These are phyloP conservation scores for Eucalyptus curtisii DNA, from an alignment of 345 rosid species.

Conservation along the genomic window DNA sequence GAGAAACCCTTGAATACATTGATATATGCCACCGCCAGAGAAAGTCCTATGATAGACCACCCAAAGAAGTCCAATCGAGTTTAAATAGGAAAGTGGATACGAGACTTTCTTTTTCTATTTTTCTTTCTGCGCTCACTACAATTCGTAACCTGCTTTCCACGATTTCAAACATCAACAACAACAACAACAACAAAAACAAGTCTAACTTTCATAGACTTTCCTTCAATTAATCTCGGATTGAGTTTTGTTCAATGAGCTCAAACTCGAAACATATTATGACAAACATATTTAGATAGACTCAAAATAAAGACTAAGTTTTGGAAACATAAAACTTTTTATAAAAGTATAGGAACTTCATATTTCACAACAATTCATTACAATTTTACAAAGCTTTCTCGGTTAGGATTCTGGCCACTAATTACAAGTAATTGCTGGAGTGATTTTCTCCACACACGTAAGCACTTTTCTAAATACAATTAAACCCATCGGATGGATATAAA, in stretches of 20 bases:
- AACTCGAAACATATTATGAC: neutral
- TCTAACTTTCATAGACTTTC: neutral
- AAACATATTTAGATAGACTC: neutral
- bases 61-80: neutral
- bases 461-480: neutral
- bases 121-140: neutral
- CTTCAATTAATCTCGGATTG: neutral
- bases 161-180: neutral
- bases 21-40: neutral
- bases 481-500: neutral
- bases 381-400: neutral
- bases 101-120: neutral
- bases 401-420: neutral
- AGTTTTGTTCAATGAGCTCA: neutral
- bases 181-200: fast-evolving
- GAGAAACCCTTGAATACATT: neutral
- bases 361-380: neutral
- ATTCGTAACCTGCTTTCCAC: neutral
- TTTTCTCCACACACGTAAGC: neutral
- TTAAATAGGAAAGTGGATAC: neutral
- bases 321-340: neutral
- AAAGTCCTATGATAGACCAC: neutral
- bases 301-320: neutral
- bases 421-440: neutral
- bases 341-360: neutral